These are phyloP conservation scores for Coccomyxa sp. DNA, from an alignment of 139 green algal species.

Conservation along the genomic window DNA sequence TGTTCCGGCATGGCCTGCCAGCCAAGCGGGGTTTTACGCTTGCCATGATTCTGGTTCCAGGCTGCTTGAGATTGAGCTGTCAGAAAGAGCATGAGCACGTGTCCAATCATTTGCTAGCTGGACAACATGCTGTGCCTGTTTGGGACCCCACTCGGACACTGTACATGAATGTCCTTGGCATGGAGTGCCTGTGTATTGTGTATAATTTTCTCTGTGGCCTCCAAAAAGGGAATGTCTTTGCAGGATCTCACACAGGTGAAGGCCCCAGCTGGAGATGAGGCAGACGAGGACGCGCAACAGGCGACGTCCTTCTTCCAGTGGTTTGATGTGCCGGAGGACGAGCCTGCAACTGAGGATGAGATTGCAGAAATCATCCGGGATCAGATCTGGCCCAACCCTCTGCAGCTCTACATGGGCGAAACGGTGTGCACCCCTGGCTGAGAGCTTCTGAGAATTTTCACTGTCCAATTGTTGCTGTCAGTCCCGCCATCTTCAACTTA, in stretches of 20 bases:
- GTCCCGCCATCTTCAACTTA: too few relatives aligned
- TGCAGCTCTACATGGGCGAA: conserved; percentile 38
- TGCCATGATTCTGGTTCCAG: not conserved
- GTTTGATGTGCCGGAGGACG: not conserved
- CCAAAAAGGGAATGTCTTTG: not conserved
- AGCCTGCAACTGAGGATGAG: conserved; percentile 18
- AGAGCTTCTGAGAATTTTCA: not conserved
- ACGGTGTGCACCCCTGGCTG: not conserved
- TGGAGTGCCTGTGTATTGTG: not conserved
- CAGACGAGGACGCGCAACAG: not conserved
- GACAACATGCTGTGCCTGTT: not conserved
- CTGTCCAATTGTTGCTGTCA: not conserved
- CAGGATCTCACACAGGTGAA: not conserved
- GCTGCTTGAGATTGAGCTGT: not conserved
- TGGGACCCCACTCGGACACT: not conserved
- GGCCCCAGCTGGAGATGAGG: not conserved
- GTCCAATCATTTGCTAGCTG: too few relatives aligned
- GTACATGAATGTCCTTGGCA: not conserved
- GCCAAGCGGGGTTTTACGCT: not conserved
- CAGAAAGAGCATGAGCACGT: not conserved
- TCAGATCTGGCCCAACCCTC: conserved; percentile 58
- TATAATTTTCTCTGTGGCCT: not conserved
- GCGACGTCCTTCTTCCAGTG: not conserved
- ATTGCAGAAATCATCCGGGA: conserved; percentile 54
- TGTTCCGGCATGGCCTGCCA: not conserved